These are phyloP conservation scores for Trichoderma koningiopsis DNA, from an alignment of 2,329 filamentous ascomycete genomes.

Conservation along the genomic window DNA sequence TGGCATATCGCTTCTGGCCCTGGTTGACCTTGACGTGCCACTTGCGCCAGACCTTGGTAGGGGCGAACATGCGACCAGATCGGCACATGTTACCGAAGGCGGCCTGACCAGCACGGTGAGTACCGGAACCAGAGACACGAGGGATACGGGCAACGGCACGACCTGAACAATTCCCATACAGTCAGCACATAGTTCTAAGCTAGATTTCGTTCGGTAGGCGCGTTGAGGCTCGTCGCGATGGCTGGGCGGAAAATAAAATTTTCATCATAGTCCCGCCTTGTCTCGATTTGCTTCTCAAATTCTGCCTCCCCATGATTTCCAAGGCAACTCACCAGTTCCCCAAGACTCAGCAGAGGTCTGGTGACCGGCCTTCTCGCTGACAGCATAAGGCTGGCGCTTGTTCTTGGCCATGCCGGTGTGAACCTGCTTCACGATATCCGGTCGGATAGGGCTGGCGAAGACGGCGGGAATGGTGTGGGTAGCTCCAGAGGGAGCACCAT, in stretches of 20 bases:
- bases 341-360: conserved; percentile 99
- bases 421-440: conserved; percentile 98
- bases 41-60: conserved; percentile 99
- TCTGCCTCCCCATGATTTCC: not conserved
- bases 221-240: not conserved
- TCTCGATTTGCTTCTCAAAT: not conserved
- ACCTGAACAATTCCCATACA: conserved; percentile 56
- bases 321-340: conserved; percentile 86
- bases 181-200: not conserved
- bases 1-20: conserved; percentile 98
- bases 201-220: not conserved
- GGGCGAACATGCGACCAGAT: conserved; percentile 99
- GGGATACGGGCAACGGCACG: conserved; percentile 99
- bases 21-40: conserved; percentile 99
- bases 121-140: conserved; percentile 99
- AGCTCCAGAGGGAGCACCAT: conserved; percentile 87
- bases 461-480: conserved; percentile 93
- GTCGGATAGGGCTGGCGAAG: conserved; percentile 96
- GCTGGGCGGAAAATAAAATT: not conserved
- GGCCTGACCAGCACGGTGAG: conserved; percentile 99
- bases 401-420: conserved; percentile 99
- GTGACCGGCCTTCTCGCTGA: conserved; percentile 99
- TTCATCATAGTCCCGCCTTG: not conserved
- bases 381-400: conserved; percentile 98
- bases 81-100: conserved; percentile 99